A percentile compares a stretch with the other conserved stretches of the same genome.
Evolutionary conservation across 2,329 filamentous ascomycete species (phyloP).

Genomic region (Colletotrichum navitas): DNA sequence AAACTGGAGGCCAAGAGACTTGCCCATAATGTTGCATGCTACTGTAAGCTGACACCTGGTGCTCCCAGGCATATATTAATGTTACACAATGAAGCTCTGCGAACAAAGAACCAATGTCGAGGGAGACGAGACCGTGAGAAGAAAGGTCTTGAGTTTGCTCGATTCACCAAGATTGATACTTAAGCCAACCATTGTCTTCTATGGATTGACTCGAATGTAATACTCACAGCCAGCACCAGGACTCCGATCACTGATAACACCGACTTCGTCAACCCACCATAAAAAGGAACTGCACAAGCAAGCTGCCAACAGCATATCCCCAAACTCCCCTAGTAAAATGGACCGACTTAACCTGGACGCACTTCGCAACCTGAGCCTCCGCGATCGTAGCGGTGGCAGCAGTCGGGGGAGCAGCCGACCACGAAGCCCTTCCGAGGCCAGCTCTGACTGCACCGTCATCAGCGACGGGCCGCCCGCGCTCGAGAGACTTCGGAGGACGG

Average conservation of each 20-base stretch:
- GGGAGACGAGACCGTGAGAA: neutral
- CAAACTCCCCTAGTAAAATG: neutral
- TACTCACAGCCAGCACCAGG: neutral
- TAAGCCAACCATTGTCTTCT: neutral
- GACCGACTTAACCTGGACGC: neutral
- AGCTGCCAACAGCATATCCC: neutral
- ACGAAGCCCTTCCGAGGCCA: neutral
- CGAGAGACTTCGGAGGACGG: neutral
- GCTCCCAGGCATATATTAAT: neutral
- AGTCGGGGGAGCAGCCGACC: neutral
- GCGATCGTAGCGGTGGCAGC: neutral
- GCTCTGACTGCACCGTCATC: neutral
- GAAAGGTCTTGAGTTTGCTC: neutral
- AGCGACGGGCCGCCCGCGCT: constrained; percentile 6
- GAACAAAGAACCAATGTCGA: neutral
- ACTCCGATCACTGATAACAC: neutral
- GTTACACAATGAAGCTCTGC: neutral
- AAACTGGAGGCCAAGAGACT: neutral
- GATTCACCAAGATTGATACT: neutral
- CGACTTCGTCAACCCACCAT: too few species aligned
- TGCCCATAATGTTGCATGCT: neutral
- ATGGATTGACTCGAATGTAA: neutral
- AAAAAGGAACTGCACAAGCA: neutral
- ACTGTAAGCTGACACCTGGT: neutral
- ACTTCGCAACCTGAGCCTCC: neutral